Evolutionary conservation across 768 basidiomycete genomes (phyloP), one percentile per base, ranked within the genome.

Genomic region (Asterophora lycoperdoides): DNA sequence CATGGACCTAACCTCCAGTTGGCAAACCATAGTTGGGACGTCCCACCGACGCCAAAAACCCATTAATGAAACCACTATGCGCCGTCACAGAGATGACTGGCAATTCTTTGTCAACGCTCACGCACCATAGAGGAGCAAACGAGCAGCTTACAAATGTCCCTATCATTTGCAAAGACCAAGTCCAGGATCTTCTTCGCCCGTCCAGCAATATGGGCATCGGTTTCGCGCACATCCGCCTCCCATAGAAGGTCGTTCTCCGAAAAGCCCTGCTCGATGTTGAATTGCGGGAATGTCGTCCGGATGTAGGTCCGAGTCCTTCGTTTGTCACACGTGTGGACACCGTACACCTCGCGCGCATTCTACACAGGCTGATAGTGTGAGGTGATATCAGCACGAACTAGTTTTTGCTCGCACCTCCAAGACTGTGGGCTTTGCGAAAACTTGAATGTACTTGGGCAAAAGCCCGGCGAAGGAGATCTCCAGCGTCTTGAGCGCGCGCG

Each of bases 311-410:
- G 69, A 2, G 72, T 68, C 15, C 71, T 69, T 11, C 87, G 77
- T 53, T 77, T 75, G 62, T 90, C 87, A 57, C 85, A 88, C 0
- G 86, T 87, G 50, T 88, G 85, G 1, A 78, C 73, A 0, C 86
- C 80, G 50, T 79, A 77, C 51, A 73, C 73, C 62, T 90, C 88
- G 26, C 86, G 78, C 41, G 79, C 76, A 51, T 83, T 75, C 88
- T 89, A 48, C 29, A 42, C 15, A 30, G 34, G n/a, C n/a, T n/a
- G n/a, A 17, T 14, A 39, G 23, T 23, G 23, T 6, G 23, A 3
- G 6, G 23, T 23, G 23, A 23, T 3, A 3, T 23, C 23, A 23
- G 13, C 15, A 39, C 8, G 8, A 17, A 5, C 17, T 36, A 19
- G 23, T 18, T 19, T 18, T 19, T 2, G 30, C 20, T 49, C 55